Evolutionary conservation across 2,329 filamentous ascomycete species (phyloP).

Genomic region (Orbilia javanica): DNA sequence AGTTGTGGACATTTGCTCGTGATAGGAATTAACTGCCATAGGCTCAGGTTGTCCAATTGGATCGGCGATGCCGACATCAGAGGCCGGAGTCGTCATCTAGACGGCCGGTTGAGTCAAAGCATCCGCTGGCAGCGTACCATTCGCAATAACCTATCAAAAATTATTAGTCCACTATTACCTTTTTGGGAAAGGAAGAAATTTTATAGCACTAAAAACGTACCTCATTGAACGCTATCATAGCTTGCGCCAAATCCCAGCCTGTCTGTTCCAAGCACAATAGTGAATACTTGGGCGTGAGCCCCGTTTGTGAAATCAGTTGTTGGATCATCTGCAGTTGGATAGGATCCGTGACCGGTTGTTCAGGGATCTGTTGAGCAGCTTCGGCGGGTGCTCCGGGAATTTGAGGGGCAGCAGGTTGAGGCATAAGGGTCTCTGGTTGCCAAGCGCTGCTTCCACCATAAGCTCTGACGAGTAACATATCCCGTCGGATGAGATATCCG

Average conservation of each 20-base stretch:
- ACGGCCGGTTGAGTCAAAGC: constrained; percentile 31
- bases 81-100: constrained; percentile 19
- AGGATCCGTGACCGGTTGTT: constrained; percentile 68
- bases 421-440: constrained; percentile 65
- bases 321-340: constrained; percentile 74
- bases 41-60: too few species aligned
- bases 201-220: constrained; percentile 16
- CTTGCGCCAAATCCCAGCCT: constrained; percentile 82
- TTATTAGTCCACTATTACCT: constrained; percentile 9
- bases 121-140: constrained; percentile 38
- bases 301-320: constrained; percentile 81
- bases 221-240: constrained; percentile 75
- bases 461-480: constrained; percentile 80
- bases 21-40: background rate
- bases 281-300: constrained; percentile 83
- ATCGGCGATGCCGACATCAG: background rate
- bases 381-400: constrained; percentile 26
- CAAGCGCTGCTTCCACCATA: constrained; percentile 73
- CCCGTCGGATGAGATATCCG: constrained; percentile 81
- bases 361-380: constrained; percentile 21
- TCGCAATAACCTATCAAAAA: constrained; percentile 30
- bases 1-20: too few species aligned
- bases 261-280: constrained; percentile 83
- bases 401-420: constrained; percentile 21
- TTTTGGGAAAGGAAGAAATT: background rate